Conservation (phyloP, 2,329 filamentous ascomycete species). For the Pestalotiopsis fici region DNA sequence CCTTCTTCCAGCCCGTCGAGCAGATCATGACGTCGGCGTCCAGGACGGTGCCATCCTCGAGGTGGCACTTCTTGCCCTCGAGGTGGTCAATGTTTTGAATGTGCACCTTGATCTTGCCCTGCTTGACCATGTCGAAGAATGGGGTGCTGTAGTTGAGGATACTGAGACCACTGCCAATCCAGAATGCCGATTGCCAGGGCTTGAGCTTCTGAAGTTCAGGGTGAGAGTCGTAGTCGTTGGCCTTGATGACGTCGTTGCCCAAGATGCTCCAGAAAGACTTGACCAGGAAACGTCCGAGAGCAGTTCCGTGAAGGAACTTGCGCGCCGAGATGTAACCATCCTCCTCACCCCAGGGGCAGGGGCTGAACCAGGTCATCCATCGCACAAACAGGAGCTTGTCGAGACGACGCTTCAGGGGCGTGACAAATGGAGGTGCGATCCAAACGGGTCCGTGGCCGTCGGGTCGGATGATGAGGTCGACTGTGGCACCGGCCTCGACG, state of each 20-base stretch:
- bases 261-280: constrained; percentile 9
- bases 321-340: neutral
- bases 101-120: constrained; percentile 53
- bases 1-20: constrained; percentile 54
- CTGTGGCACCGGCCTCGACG: constrained; percentile 48
- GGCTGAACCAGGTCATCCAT: constrained; percentile 43
- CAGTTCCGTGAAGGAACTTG: constrained; percentile 8
- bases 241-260: neutral
- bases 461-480: constrained; percentile 54
- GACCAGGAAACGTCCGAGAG: neutral
- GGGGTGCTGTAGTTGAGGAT: constrained; percentile 60
- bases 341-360: constrained; percentile 4
- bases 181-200: constrained; percentile 46
- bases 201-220: constrained; percentile 35
- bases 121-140: constrained; percentile 54
- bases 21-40: constrained; percentile 50
- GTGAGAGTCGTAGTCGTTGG: neutral
- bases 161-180: constrained; percentile 54
- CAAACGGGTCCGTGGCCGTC: constrained; percentile 52
- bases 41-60: constrained; percentile 42
- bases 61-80: constrained; percentile 39
- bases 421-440: constrained; percentile 48
- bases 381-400: constrained; percentile 47
- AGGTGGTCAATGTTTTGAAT: constrained; percentile 52
- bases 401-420: constrained; percentile 44